Evolutionary conservation across 768 basidiomycete species (phyloP).

Genomic region (Phylloporus sp.): DNA sequence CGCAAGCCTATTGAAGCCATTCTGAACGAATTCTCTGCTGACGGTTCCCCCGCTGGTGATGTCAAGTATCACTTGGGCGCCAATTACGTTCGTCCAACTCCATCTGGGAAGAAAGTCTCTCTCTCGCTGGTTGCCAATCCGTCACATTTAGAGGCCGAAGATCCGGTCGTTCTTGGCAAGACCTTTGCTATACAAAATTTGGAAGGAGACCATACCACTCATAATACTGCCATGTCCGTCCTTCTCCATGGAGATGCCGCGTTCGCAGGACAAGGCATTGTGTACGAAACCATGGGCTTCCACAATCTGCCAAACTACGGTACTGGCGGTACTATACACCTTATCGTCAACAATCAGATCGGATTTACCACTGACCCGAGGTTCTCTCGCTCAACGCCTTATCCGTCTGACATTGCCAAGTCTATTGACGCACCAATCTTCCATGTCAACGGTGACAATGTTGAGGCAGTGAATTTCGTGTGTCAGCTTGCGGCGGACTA

Average conservation of each 20-base stretch:
- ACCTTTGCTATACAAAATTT: conserved; percentile 97
- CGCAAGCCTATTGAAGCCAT: conserved; percentile 98
- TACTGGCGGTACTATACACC: conserved; percentile 95
- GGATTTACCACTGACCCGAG: conserved; percentile 99
- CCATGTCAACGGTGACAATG: conserved; percentile 99
- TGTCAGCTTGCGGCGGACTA: conserved; percentile 98
- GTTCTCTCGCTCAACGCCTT: conserved; percentile 95
- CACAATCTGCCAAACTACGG: conserved; percentile 93
- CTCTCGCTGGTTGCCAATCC: conserved; percentile 98
- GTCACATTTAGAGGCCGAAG: conserved; percentile 95
- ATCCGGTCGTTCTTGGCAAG: conserved; percentile 98
- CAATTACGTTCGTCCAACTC: conserved; percentile 97
- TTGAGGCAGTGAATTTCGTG: conserved; percentile 97
- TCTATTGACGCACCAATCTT: conserved; percentile 98
- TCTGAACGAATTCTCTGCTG: conserved; percentile 87
- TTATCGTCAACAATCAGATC: conserved; percentile 99
- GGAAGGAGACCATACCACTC: conserved; percentile 77
- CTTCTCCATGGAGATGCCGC: conserved; percentile 97
- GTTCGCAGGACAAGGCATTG: conserved; percentile 96
- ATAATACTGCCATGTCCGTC: conserved; percentile 89
- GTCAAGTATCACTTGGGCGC: conserved; percentile 99
- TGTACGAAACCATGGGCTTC: conserved; percentile 99
- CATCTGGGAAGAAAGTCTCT: conserved; percentile 95
- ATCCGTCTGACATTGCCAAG: conserved; percentile 97
- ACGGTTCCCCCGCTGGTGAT: conserved; percentile 87